Evolutionary conservation across 805 yeast genomes (phyloP), one percentile per base, ranked within the genome.

Genomic region (Yamadazyma phyllophila): DNA sequence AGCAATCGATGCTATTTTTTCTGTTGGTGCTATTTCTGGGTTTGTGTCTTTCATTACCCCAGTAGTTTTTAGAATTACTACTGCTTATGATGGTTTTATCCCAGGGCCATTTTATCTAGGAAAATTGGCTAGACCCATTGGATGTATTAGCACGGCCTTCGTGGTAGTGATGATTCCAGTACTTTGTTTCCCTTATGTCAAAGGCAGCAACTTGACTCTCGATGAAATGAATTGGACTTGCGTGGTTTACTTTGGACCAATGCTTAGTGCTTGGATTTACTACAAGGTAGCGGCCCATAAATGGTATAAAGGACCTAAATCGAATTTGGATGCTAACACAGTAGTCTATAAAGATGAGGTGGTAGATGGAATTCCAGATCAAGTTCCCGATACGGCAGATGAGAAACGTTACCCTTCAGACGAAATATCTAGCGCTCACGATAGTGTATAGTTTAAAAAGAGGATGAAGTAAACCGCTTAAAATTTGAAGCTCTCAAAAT

Each of bases 61-160:
- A 10, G 78, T 82, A 14, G 55, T 79, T 7, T 71, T 83, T 47
- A 78, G 81, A 57, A 76, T 80, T 54, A 76, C 83, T 3, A 77
- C 75, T 55, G 75, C 82, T 2, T 63, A 77, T 46, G 65, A 73
- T 32, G 62, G 69, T 1, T 83, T 83, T 66, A 65, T 65, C 50
- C 80, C 78, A 1, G 89, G 89, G 2, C 88, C 88, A 4, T 82
- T 86, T 83, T 68, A 76, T 59, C 67, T 84, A 49, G 89, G 89
- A 14, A 62, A 57, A 41, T 73, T 61, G 53, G 72, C 82, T 9
- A 56, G 65, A n/a, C 73, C 78, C 8, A 62, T 73, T 26, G 85
- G 85, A 24, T 50, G 62, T 32, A 47, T 75, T n/a, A 74, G 81
- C 1, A 67, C 68, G 41, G 66, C 76, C 1, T 80, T 77, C 56